Base-by-base conservation (phyloP, 1,139 yeast species). In the Geotrichum citri-aurantii region DNA sequence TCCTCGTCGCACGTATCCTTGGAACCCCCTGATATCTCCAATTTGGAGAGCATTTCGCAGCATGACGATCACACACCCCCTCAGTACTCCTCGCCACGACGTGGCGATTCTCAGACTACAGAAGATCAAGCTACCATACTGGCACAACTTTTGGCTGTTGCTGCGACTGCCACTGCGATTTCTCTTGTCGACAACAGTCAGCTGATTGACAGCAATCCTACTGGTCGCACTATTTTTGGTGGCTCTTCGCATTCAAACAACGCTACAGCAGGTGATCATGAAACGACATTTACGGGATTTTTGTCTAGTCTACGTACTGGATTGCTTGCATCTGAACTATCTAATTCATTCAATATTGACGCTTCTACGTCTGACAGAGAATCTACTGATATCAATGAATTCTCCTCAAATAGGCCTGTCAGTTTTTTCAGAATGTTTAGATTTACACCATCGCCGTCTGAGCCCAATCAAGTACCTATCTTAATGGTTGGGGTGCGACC, bases 401-500 rank as follows among this genome's bases (percentile, higher is more conserved):
- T 17, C 19, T 4, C 6, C 7, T 14, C 42, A n/a, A 37, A 37
- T 37, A 53, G 65, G n/a, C 59, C 65, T 2, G 63, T 77, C 63
- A 75, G 77, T 55, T 81, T 81, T 61, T 80, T 81, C 66, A 72
- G 86, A 53, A 81, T 83, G 61, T 82, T 82, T 66, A 67, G 85
- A 57, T 81, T 82, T 50, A 31, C 50, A 8, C 29, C 49, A n/a
- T 27, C 50, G 8, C 26, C 27, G 7, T 21, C 52, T n/a, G 61
- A 57, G 29, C 59, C 55, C 11, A 58, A 53, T n/a, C 68, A 74
- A 61, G 76, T 81, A 1, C 86, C 86, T 0, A 81, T 82, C 4
- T 69, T 82, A 62, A 78, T 82, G 44, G 79, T 82, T 19, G 85
- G 86, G 3, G 79, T 82, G n/a, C 69, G 83, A 17, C 77, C 81